Conservation (phyloP, 1,284 basidiomycete species). For the Ustilago bromivora region DNA sequence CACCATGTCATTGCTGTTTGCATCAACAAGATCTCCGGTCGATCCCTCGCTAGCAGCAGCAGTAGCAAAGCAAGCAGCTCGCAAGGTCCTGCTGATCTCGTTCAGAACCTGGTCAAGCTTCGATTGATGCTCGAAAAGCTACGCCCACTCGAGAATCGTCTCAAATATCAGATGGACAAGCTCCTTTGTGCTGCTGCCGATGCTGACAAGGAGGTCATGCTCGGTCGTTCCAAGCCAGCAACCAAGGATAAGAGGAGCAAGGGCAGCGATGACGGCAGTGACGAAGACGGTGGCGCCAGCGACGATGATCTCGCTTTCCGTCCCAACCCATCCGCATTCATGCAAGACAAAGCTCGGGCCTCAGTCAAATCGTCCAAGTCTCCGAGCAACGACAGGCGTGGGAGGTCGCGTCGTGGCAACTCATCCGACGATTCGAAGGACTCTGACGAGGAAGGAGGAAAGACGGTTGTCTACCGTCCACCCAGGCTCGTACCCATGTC, state of each 20-base stretch:
- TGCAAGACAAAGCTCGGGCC: conserved; percentile 46
- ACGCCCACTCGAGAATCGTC: conserved; percentile 79
- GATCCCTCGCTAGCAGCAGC: conserved; percentile 35
- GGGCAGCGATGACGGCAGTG: conserved; percentile 59
- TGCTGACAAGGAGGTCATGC: conserved; percentile 39
- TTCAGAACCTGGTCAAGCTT: conserved; percentile 55
- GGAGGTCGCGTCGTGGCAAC: conserved; percentile 47
- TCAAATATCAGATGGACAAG: conserved; percentile 96
- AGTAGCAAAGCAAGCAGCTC: conserved; percentile 2
- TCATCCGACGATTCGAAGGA: conserved; percentile 61
- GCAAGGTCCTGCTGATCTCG: conserved; percentile 35
- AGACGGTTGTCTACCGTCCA: conserved; percentile 80
- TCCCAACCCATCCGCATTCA: conserved; percentile 78
- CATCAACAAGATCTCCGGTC: conserved; percentile 52
- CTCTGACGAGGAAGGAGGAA: conserved; percentile 30
- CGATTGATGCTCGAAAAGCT: conserved; percentile 71
- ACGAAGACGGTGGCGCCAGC: conserved; percentile 72
- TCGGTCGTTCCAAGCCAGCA: conserved; percentile 30
- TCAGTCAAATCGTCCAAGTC: conserved; percentile 16
- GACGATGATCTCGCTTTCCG: conserved; percentile 85
- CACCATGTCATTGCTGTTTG: conserved; percentile 80
- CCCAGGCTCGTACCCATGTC: conserved; percentile 92
- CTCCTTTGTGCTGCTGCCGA: conserved; percentile 66
- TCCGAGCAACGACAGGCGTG: conserved; percentile 63
- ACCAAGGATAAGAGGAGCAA: conserved; percentile 15